Base-by-base conservation (phyloP, 768 basidiomycete species). In the Fomitopsis pulvina region DNA sequence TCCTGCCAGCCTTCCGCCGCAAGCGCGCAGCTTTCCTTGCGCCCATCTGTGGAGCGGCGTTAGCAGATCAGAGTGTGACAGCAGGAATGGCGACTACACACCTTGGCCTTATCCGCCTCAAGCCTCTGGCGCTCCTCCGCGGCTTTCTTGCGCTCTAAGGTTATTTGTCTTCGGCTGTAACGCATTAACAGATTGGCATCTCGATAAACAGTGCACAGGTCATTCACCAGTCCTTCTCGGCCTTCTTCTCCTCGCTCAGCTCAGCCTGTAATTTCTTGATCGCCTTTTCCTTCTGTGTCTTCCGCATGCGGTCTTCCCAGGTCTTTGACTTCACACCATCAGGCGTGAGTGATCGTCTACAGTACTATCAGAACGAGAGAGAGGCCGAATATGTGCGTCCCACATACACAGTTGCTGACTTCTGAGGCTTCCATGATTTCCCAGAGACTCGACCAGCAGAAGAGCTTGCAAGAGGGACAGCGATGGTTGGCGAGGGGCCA, bases 21-120 rank as follows among this genome's bases (percentile, higher is more conserved):
- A 87, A 69, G 50, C 89, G 73, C 14, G 85, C 84, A 34, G 87
- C 79, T 65, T 84, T 91, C 48, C 80, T 73, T 41, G 84, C 85
- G 50, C 89, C 86, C 83, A 92, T 86, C 89, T 91, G 56, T 10
- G 38, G 27, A 37, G 28, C 20, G 42, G 39, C 14, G 18, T 37
- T 43, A n/a, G n/a, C 52, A 52, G 46, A 18, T 44, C 22, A 7
- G 34, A 14, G 7, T 18, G 14, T 16, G 34, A 6, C 34, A 37
- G 30, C 5, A 1, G 8, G 30, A 3, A 48, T 9, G 4, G 29
- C 22, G n/a, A 44, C 32, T 45, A 44, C 54, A 57, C 62, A 79
- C 84, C 72, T 81, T 78, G 24, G 76, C 77, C 58, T 81, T 80
- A 50, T 77, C 79, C 60, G 85, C 83, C 58, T 83, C 81, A 41